These are phyloP conservation scores for Drechslerella stenobrocha DNA, from an alignment of 2,329 filamentous ascomycete genomes.

Conservation along the genomic window DNA sequence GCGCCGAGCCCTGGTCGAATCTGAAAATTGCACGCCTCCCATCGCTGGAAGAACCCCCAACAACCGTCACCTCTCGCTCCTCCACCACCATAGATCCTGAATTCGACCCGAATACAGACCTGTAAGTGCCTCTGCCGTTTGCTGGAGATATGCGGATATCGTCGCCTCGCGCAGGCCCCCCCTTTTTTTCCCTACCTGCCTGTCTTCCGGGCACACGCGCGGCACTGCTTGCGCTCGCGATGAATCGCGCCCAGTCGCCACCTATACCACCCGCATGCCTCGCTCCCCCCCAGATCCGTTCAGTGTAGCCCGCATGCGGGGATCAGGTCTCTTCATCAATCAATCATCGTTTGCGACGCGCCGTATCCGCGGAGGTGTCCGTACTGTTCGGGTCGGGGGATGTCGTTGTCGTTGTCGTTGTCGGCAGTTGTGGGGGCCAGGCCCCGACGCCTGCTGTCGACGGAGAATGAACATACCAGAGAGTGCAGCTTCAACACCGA, in stretches of 20 bases:
- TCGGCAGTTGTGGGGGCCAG: too few species aligned
- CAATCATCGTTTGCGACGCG: too few species aligned
- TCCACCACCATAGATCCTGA: background rate
- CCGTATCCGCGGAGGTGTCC: too few species aligned
- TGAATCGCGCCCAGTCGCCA: background rate
- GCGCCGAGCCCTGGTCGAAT: background rate
- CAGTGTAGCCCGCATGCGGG: background rate
- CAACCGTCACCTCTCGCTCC: background rate
- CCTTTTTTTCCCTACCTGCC: background rate
- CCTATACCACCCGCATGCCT: background rate
- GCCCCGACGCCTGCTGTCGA: background rate
- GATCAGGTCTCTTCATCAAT: background rate
- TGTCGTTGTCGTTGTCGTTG: too few species aligned
- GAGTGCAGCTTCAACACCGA: background rate
- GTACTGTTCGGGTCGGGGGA: too few species aligned
- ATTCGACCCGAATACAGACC: background rate
- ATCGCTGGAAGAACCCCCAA: background rate
- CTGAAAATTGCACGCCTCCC: background rate
- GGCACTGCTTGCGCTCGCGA: background rate
- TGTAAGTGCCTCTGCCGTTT: background rate
- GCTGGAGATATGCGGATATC: background rate
- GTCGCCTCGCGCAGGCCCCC: background rate
- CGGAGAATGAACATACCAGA: background rate
- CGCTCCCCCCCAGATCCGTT: background rate
- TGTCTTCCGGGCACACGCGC: background rate